Percentiles rank a stretch among this genome's conserved stretches.
These are phyloP conservation scores for Eruca vesicaria DNA, from an alignment of 441 rosid species.

Conservation along the genomic window DNA sequence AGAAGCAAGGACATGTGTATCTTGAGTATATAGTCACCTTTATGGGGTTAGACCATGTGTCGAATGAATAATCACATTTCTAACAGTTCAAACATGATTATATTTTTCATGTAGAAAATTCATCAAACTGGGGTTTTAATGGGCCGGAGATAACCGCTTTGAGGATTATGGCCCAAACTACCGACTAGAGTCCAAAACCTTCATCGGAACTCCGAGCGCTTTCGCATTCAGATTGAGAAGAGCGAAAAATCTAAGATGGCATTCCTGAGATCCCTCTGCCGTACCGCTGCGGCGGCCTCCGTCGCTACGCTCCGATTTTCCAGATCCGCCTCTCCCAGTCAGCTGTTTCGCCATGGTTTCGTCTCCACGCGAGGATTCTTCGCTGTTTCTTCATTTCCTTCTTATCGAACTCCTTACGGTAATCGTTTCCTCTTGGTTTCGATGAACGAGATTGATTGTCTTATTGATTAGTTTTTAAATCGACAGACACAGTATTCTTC, in stretches of 20 bases:
- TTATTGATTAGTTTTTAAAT: neutral
- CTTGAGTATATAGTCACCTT: too few relatives aligned
- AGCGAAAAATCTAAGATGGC: constrained; percentile 26
- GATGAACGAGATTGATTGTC: neutral
- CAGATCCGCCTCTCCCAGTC: constrained; percentile 26
- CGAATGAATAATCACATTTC: too few relatives aligned
- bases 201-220: constrained; percentile 4
- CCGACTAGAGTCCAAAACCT: neutral
- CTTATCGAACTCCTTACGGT: constrained; percentile 37
- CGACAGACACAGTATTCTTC: neutral
- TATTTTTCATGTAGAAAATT: too few relatives aligned
- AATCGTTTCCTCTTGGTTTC: neutral
- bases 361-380: constrained; percentile 45
- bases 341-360: constrained; percentile 29
- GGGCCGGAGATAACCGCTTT: neutral
- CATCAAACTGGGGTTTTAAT: too few relatives aligned
- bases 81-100: too few relatives aligned
- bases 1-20: too few relatives aligned
- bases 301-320: constrained; percentile 41
- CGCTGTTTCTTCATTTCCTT: constrained; percentile 39
- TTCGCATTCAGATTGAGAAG: neutral
- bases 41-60: too few relatives aligned
- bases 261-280: constrained; percentile 52
- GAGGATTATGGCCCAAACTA: neutral
- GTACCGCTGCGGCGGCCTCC: constrained; percentile 39